A percentile compares a stretch with the other conserved stretches of the same genome.
phyloP scores from a whole-genome alignment of 768 basidiomycete species.

The Boletus subcaerulescens region DNA sequence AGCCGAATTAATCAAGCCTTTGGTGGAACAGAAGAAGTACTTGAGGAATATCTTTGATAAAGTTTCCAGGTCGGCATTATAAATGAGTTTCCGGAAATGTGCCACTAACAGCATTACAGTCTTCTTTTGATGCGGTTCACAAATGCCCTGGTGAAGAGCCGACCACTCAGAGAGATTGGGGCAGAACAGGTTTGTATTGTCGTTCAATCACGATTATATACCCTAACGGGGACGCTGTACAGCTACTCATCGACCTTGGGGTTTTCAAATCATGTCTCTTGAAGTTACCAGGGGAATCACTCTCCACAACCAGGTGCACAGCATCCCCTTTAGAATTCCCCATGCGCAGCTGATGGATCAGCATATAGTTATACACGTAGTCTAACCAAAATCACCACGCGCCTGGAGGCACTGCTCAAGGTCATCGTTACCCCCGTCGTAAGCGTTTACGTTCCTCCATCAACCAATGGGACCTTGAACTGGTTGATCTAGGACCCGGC shows the following conservation, averaged over 20 bases:
- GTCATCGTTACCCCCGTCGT: constrained; percentile 93
- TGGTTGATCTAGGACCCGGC: constrained; percentile 67
- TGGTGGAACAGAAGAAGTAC: constrained; percentile 94
- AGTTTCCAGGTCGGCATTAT: constrained; percentile 66
- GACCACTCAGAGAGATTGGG: constrained; percentile 88
- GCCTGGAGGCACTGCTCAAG: constrained; percentile 90
- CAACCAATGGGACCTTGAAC: not conserved
- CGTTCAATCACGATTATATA: not conserved
- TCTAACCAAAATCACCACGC: constrained; percentile 74
- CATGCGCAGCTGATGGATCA: constrained; percentile 10
- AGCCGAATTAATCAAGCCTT: constrained; percentile 69
- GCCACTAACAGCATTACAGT: constrained; percentile 37
- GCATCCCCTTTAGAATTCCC: not conserved
- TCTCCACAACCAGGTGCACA: constrained; percentile 53
- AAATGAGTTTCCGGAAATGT: not conserved
- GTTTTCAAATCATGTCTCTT: constrained; percentile 77
- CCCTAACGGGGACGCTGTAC: constrained; percentile 9
- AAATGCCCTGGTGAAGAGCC: constrained; percentile 81
- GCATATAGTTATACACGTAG: constrained; percentile 71
- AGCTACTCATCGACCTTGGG: constrained; percentile 91
- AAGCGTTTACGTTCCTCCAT: constrained; percentile 23
- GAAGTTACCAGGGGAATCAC: constrained; percentile 75
- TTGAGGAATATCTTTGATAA: constrained; percentile 92
- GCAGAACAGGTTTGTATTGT: constrained; percentile 76
- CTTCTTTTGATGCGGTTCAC: constrained; percentile 86